A percentile compares a stretch with the other conserved stretches of the same genome.
These are phyloP conservation scores for Erigeron canadensis DNA, from an alignment of 129 eudicot genomes.

Conservation along the genomic window DNA sequence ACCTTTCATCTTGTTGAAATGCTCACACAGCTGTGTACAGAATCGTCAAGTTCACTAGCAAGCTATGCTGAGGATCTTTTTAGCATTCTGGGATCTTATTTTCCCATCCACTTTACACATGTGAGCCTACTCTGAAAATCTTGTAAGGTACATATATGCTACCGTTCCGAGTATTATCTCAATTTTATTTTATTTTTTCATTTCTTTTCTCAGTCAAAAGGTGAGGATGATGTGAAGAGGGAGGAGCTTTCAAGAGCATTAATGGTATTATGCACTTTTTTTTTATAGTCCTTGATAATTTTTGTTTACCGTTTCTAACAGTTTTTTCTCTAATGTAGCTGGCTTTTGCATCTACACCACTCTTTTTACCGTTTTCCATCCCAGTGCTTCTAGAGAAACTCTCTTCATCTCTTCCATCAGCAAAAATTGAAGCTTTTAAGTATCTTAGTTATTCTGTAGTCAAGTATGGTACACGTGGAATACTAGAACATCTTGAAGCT, in stretches of 20 bases:
- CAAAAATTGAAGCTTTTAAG: conserved; percentile 90
- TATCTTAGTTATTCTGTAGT: conserved; percentile 69
- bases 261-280: conserved; percentile 59
- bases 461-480: conserved; percentile 62
- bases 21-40: conserved; percentile 59
- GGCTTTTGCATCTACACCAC: conserved; percentile 82
- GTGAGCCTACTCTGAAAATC: conserved; percentile 44
- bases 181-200: conserved; percentile 21
- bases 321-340: conserved; percentile 42
- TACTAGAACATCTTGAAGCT: conserved; percentile 55
- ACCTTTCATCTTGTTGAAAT: conserved; percentile 68
- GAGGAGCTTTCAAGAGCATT: conserved; percentile 87
- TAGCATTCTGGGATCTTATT: conserved; percentile 77
- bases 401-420: conserved; percentile 76
- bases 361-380: conserved; percentile 74
- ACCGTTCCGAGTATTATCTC: conserved; percentile 5
- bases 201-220: conserved; percentile 61
- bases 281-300: conserved; percentile 8
- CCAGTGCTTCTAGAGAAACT: conserved; percentile 89
- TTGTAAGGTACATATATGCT: conserved; percentile 11
- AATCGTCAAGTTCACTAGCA: conserved; percentile 60
- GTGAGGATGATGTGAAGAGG: conserved; percentile 73
- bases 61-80: conserved; percentile 76
- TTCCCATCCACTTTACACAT: conserved; percentile 92
- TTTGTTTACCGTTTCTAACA: not conserved